Evolutionary conservation across 768 basidiomycete genomes (phyloP).

Genomic region (Tylopilus felleus): DNA sequence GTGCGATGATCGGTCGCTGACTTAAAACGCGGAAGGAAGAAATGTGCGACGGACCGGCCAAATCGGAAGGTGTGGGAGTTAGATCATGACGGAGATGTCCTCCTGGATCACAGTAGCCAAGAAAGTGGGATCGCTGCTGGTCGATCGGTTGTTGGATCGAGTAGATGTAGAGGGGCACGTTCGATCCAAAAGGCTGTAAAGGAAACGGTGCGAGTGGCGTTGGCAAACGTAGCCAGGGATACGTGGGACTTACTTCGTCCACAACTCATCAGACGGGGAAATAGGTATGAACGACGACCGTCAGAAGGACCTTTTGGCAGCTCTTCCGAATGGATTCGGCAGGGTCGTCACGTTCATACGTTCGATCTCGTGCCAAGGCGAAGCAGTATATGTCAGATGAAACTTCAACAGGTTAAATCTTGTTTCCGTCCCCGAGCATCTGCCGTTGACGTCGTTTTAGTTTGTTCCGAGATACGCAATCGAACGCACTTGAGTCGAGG

Average conservation of each 20-base stretch:
- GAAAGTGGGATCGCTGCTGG: not conserved
- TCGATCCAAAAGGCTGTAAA: not conserved
- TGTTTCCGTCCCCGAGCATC: not conserved
- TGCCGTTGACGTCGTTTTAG: not conserved
- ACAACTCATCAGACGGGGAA: not conserved
- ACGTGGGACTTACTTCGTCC: not conserved
- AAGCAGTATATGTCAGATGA: not conserved
- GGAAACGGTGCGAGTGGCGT: not conserved
- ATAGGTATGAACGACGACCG: not conserved
- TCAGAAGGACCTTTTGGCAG: not conserved
- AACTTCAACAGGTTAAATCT: not conserved
- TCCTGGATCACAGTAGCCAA: not conserved
- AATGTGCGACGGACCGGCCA: not conserved
- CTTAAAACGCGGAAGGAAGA: not conserved
- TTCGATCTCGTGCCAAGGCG: not conserved
- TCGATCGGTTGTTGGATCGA: not conserved
- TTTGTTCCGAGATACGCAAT: not conserved
- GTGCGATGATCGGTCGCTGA: not conserved
- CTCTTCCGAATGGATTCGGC: not conserved
- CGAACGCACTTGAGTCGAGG: constrained; percentile 10
- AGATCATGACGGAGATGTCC: not conserved
- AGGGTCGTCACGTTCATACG: no score
- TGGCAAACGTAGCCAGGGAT: not conserved
- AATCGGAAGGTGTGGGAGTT: not conserved
- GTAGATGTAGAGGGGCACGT: not conserved